Evolutionary conservation across 2,329 filamentous ascomycete species (phyloP).

Genomic region (Aspergillus fischeri): DNA sequence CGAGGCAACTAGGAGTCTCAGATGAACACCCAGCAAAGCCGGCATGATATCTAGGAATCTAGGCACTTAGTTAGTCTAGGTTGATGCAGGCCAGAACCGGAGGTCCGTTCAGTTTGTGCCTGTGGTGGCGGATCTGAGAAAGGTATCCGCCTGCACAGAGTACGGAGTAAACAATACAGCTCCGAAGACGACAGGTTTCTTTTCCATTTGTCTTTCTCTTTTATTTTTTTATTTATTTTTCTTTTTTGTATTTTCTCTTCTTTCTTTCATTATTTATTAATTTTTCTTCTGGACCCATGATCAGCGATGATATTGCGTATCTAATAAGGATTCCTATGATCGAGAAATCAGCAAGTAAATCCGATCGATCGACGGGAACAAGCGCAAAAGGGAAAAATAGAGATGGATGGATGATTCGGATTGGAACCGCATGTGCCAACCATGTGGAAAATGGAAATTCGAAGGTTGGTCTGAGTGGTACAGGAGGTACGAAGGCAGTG

Average conservation of each 20-base stretch:
- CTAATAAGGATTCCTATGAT: not conserved
- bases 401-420: slow-evolving; percentile 4
- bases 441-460: slow-evolving; percentile 20
- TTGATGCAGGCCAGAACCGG: not conserved
- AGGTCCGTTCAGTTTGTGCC: not conserved
- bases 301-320: not conserved
- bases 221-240: not conserved
- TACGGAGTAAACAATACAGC: not conserved
- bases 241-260: not conserved
- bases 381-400: not conserved
- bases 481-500: not conserved
- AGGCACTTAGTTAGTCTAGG: not conserved
- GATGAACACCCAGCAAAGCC: not conserved
- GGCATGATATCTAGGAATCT: not conserved
- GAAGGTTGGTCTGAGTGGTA: too few species aligned
- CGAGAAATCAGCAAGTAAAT: not conserved
- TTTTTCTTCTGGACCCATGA: not conserved
- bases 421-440: slow-evolving; percentile 29
- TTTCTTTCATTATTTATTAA: not conserved
- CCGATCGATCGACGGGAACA: not conserved
- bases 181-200: not conserved
- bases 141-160: not conserved
- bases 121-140: not conserved
- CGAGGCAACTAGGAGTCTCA: not conserved
- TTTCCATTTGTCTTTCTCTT: not conserved